These are phyloP conservation scores for Colletotrichum musicola DNA, from an alignment of 2,329 filamentous ascomycete genomes.

Conservation along the genomic window DNA sequence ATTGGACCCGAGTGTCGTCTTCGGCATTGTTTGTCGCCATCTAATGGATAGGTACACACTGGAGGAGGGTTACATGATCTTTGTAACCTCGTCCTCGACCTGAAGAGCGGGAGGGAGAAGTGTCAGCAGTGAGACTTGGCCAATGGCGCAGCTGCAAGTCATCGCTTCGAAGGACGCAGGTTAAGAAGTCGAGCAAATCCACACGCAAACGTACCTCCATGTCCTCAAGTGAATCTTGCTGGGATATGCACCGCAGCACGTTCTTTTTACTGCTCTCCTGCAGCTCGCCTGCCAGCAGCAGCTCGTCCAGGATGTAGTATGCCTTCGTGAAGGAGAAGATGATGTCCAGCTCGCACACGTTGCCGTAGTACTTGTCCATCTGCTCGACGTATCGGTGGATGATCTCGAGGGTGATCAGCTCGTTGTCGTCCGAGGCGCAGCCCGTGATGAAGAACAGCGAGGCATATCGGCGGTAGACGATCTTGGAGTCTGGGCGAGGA, in stretches of 20 bases:
- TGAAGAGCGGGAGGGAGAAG: slow-evolving; percentile 61
- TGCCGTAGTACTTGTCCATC: slow-evolving; percentile 99
- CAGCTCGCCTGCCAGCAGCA: slow-evolving; percentile 94
- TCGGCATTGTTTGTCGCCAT: slow-evolving; percentile 30
- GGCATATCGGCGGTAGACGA: slow-evolving; percentile 98
- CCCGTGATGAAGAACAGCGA: slow-evolving; percentile 99
- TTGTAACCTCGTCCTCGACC: slow-evolving; percentile 91
- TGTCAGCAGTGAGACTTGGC: slow-evolving; percentile 57
- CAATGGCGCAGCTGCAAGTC: slow-evolving; percentile 31
- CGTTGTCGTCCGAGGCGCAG: slow-evolving; percentile 96
- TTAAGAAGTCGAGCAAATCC: not conserved
- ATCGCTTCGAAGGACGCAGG: slow-evolving; percentile 10
- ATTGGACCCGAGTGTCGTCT: slow-evolving; percentile 14
- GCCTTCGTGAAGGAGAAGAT: slow-evolving; percentile 99
- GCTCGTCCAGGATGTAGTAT: slow-evolving; percentile 98
- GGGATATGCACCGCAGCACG: slow-evolving; percentile 92
- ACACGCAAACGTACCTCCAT: slow-evolving; percentile 86
- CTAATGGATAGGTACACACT: slow-evolving; percentile 29
- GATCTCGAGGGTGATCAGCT: slow-evolving; percentile 97
- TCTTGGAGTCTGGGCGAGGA: slow-evolving; percentile 83
- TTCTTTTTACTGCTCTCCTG: slow-evolving; percentile 99
- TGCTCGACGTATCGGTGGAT: slow-evolving; percentile 99
- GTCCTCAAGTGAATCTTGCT: slow-evolving; percentile 97
- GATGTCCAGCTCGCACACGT: slow-evolving; percentile 99
- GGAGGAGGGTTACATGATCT: slow-evolving; percentile 78